These are phyloP conservation scores for Striga asiatica DNA, from an alignment of 257 asterid species.

Conservation along the genomic window DNA sequence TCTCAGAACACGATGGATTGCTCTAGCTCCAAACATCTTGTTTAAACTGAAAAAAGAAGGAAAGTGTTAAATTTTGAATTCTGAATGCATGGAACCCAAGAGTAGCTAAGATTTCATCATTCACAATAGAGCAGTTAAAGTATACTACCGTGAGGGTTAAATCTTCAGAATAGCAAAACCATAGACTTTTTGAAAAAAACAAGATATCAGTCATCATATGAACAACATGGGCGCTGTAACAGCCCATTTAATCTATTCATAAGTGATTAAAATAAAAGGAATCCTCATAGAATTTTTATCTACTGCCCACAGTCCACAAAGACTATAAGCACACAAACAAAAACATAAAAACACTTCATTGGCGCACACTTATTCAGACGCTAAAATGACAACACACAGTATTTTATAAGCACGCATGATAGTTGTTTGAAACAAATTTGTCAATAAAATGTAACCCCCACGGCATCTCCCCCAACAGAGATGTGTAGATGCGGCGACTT, in stretches of 20 bases:
- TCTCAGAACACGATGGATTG: conserved; percentile 24
- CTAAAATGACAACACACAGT: neutral
- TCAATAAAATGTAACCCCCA: neutral
- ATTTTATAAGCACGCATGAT: no score
- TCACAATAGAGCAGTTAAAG: neutral
- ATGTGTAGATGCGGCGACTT: neutral
- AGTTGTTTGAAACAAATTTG: no score
- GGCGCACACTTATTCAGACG: neutral
- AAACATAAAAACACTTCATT: neutral
- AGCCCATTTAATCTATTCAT: neutral
- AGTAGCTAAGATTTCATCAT: neutral
- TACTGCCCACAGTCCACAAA: neutral
- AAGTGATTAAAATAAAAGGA: neutral
- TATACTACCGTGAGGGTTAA: neutral
- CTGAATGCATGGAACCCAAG: neutral
- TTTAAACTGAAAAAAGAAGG: neutral
- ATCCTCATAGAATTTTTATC: neutral
- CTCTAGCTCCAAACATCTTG: conserved; percentile 40
- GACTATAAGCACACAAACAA: neutral
- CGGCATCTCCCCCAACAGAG: neutral
- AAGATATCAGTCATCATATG: neutral
- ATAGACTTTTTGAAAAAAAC: neutral
- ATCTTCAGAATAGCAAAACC: neutral
- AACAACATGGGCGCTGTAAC: no score
- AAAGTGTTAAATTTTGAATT: neutral